Percentiles rank a stretch among this genome's conserved stretches.
These are phyloP conservation scores for Poa pratensis DNA, from an alignment of 176 grass and related monocot species.

Conservation along the genomic window DNA sequence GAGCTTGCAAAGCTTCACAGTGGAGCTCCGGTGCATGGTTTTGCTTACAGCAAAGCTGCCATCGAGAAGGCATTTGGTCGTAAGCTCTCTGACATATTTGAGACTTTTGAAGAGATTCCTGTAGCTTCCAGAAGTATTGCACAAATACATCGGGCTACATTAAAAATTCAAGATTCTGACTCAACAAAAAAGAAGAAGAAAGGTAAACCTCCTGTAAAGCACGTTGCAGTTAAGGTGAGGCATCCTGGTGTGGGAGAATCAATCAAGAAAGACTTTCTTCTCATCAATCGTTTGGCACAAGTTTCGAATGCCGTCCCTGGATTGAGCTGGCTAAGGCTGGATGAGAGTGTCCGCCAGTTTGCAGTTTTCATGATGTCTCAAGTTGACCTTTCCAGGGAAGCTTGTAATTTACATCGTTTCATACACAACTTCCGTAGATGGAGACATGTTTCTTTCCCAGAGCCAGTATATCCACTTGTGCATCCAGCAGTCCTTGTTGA, in stretches of 20 bases:
- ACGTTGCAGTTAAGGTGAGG: constrained; percentile 97
- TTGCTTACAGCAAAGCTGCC: constrained; percentile 68
- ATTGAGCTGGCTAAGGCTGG: constrained; percentile 95
- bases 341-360: constrained; percentile 94
- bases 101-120: constrained; percentile 84
- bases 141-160: constrained; percentile 85
- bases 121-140: constrained; percentile 98
- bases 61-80: constrained; percentile 92
- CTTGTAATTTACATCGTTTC: constrained; percentile 91
- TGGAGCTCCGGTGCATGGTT: constrained; percentile 80
- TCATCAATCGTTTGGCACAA: constrained; percentile 78
- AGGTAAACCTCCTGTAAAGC: constrained; percentile 53
- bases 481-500: constrained; percentile 98
- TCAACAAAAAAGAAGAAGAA: constrained; percentile 15
- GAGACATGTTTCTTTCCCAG: constrained; percentile 91
- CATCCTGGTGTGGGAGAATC: constrained; percentile 94
- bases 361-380: constrained; percentile 98
- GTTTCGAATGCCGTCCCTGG: constrained; percentile 71
- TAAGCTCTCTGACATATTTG: constrained; percentile 84
- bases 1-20: constrained; percentile 94
- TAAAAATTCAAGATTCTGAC: constrained; percentile 52
- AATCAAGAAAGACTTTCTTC: constrained; percentile 88
- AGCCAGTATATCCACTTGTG: constrained; percentile 91
- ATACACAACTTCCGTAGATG: constrained; percentile 93
- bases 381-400: constrained; percentile 94